These are phyloP conservation scores for Pneumocystis canis DNA, from an alignment of 1,139 yeast genomes.

Conservation along the genomic window DNA sequence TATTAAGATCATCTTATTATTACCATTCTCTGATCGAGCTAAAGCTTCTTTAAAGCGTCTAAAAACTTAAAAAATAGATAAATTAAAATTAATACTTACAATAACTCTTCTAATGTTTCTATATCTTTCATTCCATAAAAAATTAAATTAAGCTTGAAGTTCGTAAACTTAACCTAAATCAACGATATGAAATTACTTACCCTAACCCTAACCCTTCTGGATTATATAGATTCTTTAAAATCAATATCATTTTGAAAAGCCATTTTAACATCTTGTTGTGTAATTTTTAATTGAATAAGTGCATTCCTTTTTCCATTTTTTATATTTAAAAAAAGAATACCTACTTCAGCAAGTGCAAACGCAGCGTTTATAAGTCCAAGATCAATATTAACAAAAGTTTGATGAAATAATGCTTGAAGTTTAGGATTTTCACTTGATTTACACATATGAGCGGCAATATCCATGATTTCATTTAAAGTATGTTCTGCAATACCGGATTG, in stretches of 20 bases:
- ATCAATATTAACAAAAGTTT: slow-evolving; percentile 20
- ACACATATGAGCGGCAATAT: slow-evolving; percentile 43
- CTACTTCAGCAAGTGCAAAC: slow-evolving; percentile 61
- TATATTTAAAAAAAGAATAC: slow-evolving; percentile 54
- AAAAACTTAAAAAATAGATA: neutral
- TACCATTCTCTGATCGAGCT: neutral
- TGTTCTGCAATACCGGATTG: slow-evolving; percentile 62
- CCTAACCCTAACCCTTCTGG: neutral
- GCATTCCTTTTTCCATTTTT: slow-evolving; percentile 54
- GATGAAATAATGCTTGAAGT: slow-evolving; percentile 11
- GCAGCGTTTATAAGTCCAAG: slow-evolving; percentile 39
- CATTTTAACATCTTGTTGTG: slow-evolving; percentile 52
- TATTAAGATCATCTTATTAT: neutral
- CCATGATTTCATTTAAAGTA: slow-evolving; percentile 55
- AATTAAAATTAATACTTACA: neutral
- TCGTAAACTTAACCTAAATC: neutral
- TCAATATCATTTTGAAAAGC: slow-evolving; percentile 44
- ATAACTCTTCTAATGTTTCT: neutral
- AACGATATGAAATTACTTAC: neutral
- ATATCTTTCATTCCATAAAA: neutral
- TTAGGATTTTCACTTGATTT: slow-evolving; percentile 7
- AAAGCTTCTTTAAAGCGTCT: neutral
- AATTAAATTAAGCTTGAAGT: neutral
- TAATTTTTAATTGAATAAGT: slow-evolving; percentile 46
- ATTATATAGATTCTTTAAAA: slow-evolving; percentile 23